Base-by-base conservation (phyloP, 23 red algal species). In the Gracilariopsis chorda region DNA sequence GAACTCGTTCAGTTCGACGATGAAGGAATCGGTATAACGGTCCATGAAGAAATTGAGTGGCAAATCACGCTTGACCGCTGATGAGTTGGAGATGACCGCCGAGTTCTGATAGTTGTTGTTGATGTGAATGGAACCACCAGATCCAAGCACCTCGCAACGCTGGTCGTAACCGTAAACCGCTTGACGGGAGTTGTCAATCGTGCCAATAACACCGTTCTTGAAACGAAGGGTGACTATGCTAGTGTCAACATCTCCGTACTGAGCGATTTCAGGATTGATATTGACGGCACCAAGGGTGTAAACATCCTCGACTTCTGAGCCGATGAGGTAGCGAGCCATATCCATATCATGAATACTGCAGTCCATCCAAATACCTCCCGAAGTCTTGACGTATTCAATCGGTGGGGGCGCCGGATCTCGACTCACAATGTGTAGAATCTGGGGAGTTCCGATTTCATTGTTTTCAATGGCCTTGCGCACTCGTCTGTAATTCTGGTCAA, bases 21-120 rank as follows among this genome's bases (percentile, higher is more conserved):
- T 90, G 73, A 99, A 99, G 4, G 93, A 96, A 80, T 96, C 97
- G 12, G 93, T 99, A 48, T 99, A 99, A 33, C 97, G 90, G 43
- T 99, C 97, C 97, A 99, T 99, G 84, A 99, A 99, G 70, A 99
- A 99, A 65, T 99, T 94, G 57, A 99, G 56, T 27, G 97, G 97
- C 71, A 99, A 83, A 89, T 99, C 97, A 25, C 97, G 88, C 76
- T 91, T 80, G 35, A 99, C 95, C 39, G 91, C 83, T 49, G 88
- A 35, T 23, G 42, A 77, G 10, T 94, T 99, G 25, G 92, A 95
- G 37, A 99, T 94, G 78, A 99, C 90, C 39, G 97, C 97, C 19
- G 93, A 88, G 77, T 99, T 99, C 25, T 94, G 41, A 41, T 93
- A 99, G 76, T 95, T 99, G 71, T 99, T 99, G 90, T 99, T 99